A percentile compares a stretch with the other conserved stretches of the same genome.
Conservation (phyloP, 306 rosid genomes). For the Lablab purpureus region DNA sequence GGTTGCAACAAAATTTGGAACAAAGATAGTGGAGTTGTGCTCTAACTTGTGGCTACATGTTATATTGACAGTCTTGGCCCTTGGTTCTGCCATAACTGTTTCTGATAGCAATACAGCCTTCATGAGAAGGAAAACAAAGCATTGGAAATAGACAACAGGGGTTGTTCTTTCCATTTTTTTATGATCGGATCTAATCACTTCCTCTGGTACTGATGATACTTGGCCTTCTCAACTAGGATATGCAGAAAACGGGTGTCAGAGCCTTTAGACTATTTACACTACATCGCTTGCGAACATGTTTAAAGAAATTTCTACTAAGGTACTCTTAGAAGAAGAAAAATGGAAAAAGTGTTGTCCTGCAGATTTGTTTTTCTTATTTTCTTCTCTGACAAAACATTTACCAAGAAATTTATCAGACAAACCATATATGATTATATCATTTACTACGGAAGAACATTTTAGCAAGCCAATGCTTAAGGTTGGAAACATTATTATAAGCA, state of each 20-base stretch:
- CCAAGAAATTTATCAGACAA: too few relatives aligned
- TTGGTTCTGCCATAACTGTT: conserved; percentile 61
- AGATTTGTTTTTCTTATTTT: too few relatives aligned
- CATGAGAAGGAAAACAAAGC: conserved; percentile 44
- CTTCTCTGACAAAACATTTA: too few relatives aligned
- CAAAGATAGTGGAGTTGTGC: conserved; percentile 59
- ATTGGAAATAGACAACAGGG: conserved; percentile 1
- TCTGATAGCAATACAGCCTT: conserved; percentile 38
- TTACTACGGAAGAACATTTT: background rate
- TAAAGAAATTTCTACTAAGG: too few relatives aligned
- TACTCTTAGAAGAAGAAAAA: too few relatives aligned
- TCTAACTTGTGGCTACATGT: conserved; percentile 54
- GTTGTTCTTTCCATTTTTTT: conserved; percentile 45
- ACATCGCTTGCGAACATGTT: background rate
- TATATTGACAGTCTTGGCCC: conserved; percentile 54
- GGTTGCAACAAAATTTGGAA: conserved; percentile 64
- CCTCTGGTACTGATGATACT: conserved; percentile 15
- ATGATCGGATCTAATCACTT: conserved; percentile 11
- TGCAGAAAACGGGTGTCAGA: conserved; percentile 23
- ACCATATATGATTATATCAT: background rate
- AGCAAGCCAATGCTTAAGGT: background rate
- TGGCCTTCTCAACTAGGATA: conserved; percentile 32
- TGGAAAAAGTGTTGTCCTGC: too few relatives aligned
- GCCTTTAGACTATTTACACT: background rate
- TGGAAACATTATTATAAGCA: background rate